These are phyloP conservation scores for Cinchona pubescens DNA, from an alignment of 257 asterid species.

Conservation along the genomic window DNA sequence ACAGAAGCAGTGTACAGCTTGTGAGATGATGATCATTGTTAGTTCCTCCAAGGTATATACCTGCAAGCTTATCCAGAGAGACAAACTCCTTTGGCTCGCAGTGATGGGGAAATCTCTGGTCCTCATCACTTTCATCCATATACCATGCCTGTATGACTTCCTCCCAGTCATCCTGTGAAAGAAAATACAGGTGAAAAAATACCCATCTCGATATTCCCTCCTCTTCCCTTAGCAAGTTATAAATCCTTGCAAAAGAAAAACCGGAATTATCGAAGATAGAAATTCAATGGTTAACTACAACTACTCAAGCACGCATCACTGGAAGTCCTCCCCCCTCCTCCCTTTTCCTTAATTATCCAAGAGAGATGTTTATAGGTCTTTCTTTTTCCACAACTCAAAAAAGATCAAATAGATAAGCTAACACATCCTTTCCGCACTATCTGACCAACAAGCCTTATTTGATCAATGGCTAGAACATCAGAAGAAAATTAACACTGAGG, in stretches of 20 bases:
- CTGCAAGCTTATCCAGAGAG: slow-evolving; percentile 82
- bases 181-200: slow-evolving; percentile 9
- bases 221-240: neutral
- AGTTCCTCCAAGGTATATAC: slow-evolving; percentile 30
- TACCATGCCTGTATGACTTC: slow-evolving; percentile 95
- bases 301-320: neutral
- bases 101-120: slow-evolving; percentile 94
- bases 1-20: neutral
- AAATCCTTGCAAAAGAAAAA: neutral
- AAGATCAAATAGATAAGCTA: neutral
- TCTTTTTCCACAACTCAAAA: neutral
- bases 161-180: slow-evolving; percentile 57
- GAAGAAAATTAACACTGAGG: neutral
- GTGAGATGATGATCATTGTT: neutral
- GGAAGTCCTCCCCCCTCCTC: neutral
- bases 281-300: neutral
- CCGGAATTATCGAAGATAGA: neutral
- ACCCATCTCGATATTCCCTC: neutral
- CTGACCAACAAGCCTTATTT: neutral
- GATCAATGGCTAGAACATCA: neutral
- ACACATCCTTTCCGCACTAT: neutral
- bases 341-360: neutral
- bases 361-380: neutral
- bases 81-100: slow-evolving; percentile 74
- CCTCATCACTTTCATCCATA: slow-evolving; percentile 86